Conservation (phyloP, 225 moss, liverwort and hornwort genomes). For the Pseudoscleropodium purum region DNA sequence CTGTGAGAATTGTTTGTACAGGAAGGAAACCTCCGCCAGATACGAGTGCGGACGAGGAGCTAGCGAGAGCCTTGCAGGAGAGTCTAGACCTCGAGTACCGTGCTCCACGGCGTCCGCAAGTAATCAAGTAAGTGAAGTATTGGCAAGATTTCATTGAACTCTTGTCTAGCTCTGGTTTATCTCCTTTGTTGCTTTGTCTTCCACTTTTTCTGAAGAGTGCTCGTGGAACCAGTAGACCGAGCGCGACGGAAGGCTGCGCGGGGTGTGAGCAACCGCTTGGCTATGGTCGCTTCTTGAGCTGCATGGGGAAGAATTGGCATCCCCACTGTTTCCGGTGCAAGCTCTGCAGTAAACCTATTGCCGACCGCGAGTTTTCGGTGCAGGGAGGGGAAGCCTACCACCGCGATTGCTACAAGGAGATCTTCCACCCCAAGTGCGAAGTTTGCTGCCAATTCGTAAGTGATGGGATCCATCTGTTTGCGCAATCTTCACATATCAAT, state of each 20-base stretch:
- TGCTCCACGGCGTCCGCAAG: constrained; percentile 1
- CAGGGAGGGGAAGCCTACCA: constrained; percentile 85
- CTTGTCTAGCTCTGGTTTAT: background rate
- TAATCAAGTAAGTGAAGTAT: constrained; percentile 3
- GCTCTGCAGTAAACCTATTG: constrained; percentile 70
- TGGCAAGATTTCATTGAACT: background rate
- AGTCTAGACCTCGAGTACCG: constrained; percentile 34
- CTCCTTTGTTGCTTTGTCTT: background rate
- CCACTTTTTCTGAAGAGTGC: background rate
- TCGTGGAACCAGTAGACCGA: constrained; percentile 10
- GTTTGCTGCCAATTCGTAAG: constrained; percentile 81
- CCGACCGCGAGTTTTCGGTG: constrained; percentile 93
- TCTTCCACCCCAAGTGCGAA: constrained; percentile 98
- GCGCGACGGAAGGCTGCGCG: constrained; percentile 45
- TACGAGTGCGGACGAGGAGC: constrained; percentile 35
- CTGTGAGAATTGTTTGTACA: background rate
- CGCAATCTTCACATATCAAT: background rate
- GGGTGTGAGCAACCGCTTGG: constrained; percentile 72
- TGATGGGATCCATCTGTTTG: background rate
- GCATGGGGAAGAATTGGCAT: constrained; percentile 91
- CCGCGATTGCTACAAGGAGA: constrained; percentile 91
- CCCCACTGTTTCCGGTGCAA: constrained; percentile 85
- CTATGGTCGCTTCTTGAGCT: constrained; percentile 83
- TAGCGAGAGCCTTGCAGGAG: constrained; percentile 51
- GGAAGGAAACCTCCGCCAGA: constrained; percentile 21